A percentile compares a stretch with the other conserved stretches of the same genome.
Conservation (phyloP, 352 stramenopile species). For the Elongisporangium undulatum region DNA sequence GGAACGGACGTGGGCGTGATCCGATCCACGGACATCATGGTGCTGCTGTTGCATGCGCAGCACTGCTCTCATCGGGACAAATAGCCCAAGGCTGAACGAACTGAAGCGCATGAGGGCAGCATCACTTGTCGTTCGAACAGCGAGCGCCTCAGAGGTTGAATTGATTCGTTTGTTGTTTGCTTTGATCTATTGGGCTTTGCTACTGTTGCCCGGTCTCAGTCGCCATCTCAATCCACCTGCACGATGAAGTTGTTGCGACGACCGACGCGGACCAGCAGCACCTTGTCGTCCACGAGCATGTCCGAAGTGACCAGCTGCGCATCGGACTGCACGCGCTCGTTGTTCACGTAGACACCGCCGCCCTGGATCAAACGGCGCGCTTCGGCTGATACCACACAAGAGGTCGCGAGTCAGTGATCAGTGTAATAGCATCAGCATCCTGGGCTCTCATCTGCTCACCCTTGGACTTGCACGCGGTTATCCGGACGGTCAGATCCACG, state of each 20-base stretch:
- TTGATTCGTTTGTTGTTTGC: not conserved
- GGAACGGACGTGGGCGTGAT: constrained; percentile 25
- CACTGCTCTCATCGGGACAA: constrained; percentile 16
- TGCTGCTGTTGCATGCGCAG: constrained; percentile 49
- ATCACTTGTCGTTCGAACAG: not conserved
- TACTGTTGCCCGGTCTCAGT: not conserved
- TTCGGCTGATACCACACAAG: constrained; percentile 62
- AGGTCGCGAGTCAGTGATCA: not conserved
- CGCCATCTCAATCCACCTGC: constrained; percentile 29
- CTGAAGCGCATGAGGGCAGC: not conserved
- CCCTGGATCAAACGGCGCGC: constrained; percentile 94
- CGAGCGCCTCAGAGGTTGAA: not conserved
- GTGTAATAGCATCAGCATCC: constrained; percentile 6
- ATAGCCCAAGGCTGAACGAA: not conserved
- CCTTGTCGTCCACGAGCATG: constrained; percentile 59
- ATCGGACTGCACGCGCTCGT: constrained; percentile 71
- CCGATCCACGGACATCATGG: constrained; percentile 43
- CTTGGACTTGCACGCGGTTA: constrained; percentile 92
- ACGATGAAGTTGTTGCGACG: constrained; percentile 83
- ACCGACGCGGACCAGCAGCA: constrained; percentile 67
- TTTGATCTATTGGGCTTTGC: constrained; percentile 4
- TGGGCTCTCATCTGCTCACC: constrained; percentile 18
- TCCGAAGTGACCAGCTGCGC: constrained; percentile 21
- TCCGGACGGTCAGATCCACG: constrained; percentile 89
- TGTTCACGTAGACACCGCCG: constrained; percentile 94